Percentiles rank a stretch among this genome's conserved stretches.
These are phyloP conservation scores for Hypoxylon rubiginosum DNA, from an alignment of 2,329 filamentous ascomycete species.

Conservation along the genomic window DNA sequence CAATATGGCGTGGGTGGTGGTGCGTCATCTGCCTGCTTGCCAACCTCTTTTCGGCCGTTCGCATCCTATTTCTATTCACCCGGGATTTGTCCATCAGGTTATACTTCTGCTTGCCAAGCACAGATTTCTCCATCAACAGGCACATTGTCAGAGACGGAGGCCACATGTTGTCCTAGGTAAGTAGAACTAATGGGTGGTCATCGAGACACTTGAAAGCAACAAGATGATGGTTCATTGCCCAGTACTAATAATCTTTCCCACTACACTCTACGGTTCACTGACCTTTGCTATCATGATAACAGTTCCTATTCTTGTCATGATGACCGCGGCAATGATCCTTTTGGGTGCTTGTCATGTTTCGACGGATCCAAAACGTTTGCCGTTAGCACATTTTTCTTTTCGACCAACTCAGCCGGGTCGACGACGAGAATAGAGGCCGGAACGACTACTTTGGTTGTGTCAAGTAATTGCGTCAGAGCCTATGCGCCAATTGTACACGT, in stretches of 20 bases:
- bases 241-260: background rate
- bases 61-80: conserved; percentile 25
- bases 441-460: conserved; percentile 7
- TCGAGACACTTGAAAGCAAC: too few species aligned
- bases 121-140: conserved; percentile 5
- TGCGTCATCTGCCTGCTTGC: conserved; percentile 23
- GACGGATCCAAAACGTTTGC: conserved; percentile 3
- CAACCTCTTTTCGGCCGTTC: conserved; percentile 11
- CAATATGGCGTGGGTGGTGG: conserved; percentile 25
- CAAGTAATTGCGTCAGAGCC: conserved; percentile 17
- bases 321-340: conserved; percentile 15
- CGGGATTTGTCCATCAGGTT: conserved; percentile 22
- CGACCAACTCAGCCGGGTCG: conserved; percentile 7
- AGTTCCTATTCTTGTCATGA: conserved; percentile 17
- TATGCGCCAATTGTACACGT: conserved; percentile 23
- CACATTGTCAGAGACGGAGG: conserved; percentile 11
- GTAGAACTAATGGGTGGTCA: background rate
- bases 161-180: conserved; percentile 23
- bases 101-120: conserved; percentile 21
- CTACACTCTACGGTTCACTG: background rate
- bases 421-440: conserved; percentile 16
- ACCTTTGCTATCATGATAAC: background rate
- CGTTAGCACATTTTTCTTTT: conserved; percentile 19
- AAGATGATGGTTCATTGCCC: too few species aligned
- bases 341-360: conserved; percentile 21